phyloP scores from a whole-genome alignment of 805 yeast species.

The Torulaspora gathmanii region DNA sequence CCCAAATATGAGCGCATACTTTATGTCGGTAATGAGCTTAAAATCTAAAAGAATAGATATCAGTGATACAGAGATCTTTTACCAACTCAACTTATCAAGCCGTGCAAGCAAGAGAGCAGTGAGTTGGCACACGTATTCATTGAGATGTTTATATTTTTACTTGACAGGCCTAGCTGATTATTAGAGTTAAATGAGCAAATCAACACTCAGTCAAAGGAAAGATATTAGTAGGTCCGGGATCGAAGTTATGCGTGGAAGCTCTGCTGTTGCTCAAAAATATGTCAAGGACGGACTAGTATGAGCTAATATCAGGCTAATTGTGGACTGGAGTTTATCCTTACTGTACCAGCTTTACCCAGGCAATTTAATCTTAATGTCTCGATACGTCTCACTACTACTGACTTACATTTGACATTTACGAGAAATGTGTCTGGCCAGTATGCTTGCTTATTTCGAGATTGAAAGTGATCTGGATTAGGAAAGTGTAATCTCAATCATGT shows the following conservation, averaged over 20 bases:
- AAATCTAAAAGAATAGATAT: conserved; percentile 2
- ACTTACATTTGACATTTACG: no score
- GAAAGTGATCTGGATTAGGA: neutral
- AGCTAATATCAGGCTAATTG: neutral
- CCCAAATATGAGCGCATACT: conserved; percentile 5
- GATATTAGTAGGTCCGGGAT: neutral
- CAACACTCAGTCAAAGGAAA: neutral
- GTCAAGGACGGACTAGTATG: neutral
- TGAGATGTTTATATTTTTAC: neutral
- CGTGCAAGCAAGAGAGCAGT: neutral
- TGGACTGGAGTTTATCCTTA: neutral
- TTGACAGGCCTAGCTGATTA: neutral
- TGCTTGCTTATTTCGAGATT: neutral
- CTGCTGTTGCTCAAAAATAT: neutral
- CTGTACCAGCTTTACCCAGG: no score
- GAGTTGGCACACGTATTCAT: neutral
- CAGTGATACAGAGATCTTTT: neutral
- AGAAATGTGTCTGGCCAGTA: no score
- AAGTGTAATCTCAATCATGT: neutral
- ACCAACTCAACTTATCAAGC: neutral
- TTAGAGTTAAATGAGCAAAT: neutral
- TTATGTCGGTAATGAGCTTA: conserved; percentile 7
- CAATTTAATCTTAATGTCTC: no score
- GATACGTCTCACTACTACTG: no score
- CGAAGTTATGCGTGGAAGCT: neutral